phyloP scores from a whole-genome alignment of 2,329 filamentous ascomycete genomes.

The Paracorniculantispora psalliotae region DNA sequence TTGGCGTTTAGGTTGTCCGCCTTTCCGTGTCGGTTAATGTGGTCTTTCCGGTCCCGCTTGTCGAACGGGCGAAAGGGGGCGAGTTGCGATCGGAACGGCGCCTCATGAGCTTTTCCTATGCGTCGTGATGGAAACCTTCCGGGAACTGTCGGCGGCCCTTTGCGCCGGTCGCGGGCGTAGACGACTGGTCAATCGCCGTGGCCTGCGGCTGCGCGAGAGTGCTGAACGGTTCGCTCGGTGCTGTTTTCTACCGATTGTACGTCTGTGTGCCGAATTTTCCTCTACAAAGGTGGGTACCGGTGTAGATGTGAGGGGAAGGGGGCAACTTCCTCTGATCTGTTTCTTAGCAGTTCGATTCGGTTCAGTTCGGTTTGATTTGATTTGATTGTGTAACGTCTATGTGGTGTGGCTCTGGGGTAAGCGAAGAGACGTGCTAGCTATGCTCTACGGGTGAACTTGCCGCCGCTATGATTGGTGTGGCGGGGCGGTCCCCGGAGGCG shows the following conservation, averaged over 20 bases:
- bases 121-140: neutral
- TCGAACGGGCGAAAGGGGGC: neutral
- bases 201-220: neutral
- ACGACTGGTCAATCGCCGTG: neutral
- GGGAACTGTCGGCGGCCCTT: neutral
- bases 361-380: neutral
- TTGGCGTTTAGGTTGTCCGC: no score
- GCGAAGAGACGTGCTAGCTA: slow-evolving; percentile 1
- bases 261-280: no score
- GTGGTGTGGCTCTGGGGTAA: neutral
- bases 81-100: neutral
- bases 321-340: no score
- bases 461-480: neutral
- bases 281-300: no score
- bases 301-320: no score
- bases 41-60: no score
- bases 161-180: no score
- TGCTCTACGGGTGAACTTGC: neutral
- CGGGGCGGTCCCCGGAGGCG: neutral
- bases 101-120: neutral
- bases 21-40: no score
- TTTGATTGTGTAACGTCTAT: neutral
- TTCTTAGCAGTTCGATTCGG: no score
- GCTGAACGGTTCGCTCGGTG: neutral
- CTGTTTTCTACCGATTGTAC: no score